Percentiles rank a stretch among this genome's conserved stretches.
phyloP scores from a whole-genome alignment of 768 basidiomycete species.

The Hericium coralloides region DNA sequence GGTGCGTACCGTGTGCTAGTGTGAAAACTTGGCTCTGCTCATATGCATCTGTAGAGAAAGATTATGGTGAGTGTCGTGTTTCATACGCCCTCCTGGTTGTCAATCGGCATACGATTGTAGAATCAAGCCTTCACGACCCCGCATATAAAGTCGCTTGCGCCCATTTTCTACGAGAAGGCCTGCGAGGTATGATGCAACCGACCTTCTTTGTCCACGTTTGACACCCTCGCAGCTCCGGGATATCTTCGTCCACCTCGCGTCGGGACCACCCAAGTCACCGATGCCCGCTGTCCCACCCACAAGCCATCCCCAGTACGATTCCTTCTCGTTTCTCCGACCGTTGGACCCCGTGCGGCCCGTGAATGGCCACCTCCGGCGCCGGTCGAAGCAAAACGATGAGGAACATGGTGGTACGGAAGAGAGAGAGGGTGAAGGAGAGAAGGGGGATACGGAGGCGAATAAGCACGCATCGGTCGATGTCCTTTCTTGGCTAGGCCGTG shows the following conservation, averaged over 20 bases:
- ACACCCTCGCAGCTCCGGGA: conserved; percentile 34
- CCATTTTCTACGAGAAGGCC: conserved; percentile 54
- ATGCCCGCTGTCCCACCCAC: not conserved
- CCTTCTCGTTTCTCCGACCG: conserved; percentile 6
- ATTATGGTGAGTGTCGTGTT: conserved; percentile 34
- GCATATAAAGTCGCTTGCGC: conserved; percentile 40
- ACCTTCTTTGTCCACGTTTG: not conserved
- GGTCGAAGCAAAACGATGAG: not conserved
- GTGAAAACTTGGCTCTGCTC: not conserved
- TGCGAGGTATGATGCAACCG: conserved; percentile 28
- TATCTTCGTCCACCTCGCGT: conserved; percentile 25
- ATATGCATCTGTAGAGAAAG: conserved; percentile 30
- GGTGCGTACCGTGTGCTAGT: conserved; percentile 21
- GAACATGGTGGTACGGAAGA: not conserved
- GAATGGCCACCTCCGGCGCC: not conserved
- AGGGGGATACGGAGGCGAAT: not conserved
- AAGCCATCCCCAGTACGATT: not conserved
- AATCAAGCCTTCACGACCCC: conserved; percentile 42
- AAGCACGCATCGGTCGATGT: conserved; percentile 38
- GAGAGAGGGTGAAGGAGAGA: not conserved
- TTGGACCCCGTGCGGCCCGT: conserved; percentile 3
- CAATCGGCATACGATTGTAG: conserved; percentile 19
- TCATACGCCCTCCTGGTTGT: conserved; percentile 11
- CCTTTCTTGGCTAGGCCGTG: conserved; percentile 53
- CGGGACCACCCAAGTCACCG: conserved; percentile 2